Evolutionary conservation across 2,329 filamentous ascomycete species (phyloP), one percentile per base, ranked within the genome.

Genomic region (Colletotrichum gigasporum): DNA sequence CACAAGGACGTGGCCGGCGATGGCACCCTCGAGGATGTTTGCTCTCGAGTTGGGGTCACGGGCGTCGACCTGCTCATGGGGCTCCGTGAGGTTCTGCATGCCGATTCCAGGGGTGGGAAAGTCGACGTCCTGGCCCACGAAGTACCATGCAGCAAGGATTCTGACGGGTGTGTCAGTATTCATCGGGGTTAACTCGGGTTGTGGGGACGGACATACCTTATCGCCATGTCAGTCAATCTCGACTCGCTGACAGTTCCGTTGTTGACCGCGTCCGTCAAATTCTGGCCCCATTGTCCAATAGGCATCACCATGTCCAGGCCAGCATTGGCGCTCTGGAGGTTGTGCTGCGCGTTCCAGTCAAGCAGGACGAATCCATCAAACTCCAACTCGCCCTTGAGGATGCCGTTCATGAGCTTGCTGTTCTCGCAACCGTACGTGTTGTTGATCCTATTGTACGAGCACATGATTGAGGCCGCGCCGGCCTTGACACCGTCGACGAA

Each of bases 231-330:
- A 54, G 84, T 79, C 0, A 91, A 63, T 5, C 89, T 81, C 1
- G 78, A 75, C 60, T 85, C 78, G 0, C 85, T 75, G 0, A 92
- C 74, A 0, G 83, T 84, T 1, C 88, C 88, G 65, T 91, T 89
- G 9, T 78, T 78, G 11, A 92, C 84, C 0, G 89, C 85, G 2
- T 81, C 74, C 0, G 81, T 79, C 0, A 91, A 80, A 16, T 92
- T 90, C 3, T 72, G 66, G 6, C 79, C 76, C 82, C 82, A 87
- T 47, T 75, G 78, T 0, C 71, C 70, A 5, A 66, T 76, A 0
- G 89, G 89, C 91, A 93, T 93, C 10, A 84, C 85, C 85, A 92
- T 88, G 71, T 93, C 91, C 22, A 94, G 73, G 26, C 91, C 91
- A 3, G 89, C 87, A 53, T 89, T 76, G 1, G 89, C 83, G 9